Evolutionary conservation across 768 basidiomycete species (phyloP), one percentile per base, ranked within the genome.

Genomic region (Mycena albidolilacea): DNA sequence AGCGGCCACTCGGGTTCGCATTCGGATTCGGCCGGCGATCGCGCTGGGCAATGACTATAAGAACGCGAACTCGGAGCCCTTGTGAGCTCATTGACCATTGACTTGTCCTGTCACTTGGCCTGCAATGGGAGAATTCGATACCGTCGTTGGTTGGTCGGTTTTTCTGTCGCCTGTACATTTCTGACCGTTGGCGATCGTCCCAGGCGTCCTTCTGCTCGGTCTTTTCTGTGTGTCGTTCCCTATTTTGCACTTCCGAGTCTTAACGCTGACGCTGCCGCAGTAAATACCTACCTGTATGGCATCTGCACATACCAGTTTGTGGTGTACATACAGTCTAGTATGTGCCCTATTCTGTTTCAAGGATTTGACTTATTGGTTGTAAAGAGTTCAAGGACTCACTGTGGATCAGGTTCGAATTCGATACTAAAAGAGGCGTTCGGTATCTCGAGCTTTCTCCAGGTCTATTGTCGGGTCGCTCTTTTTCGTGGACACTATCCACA

Each of bases 301-400:
- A 77, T 82, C 10, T 82, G 82, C 70, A 76, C 75, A 3, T 84
- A 79, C 71, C 83, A 84, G 67, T 84, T 83, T 61, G 74, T 74
- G 4, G 61, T 70, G 9, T 84, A 84, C 64, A 64, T 74, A 1
- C 69, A 67, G 30, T 6, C 64, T 43, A 70, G 73, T 74, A 54
- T 11, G 73, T 61, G 14, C 9, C 4, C 35, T 55, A 15, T 57
- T 59, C 14, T 44, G 3, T 4, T 17, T 50, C 54, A 7, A 6
- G 23, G 39, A 44, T 50, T 2, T 62, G 4, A 52, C 30, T 64
- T 52, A 39, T 37, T 17, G n/a, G 75, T 54, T 60, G 59, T 54
- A 39, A 62, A 79, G 78, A 78, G 57, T 80, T 80, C 77, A 79
- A 78, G 50, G 79, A 80, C 67, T 78, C 77, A 3, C 61, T 39